Base-by-base conservation (phyloP, 1,284 basidiomycete species). In the Wallemia ichthyophaga region DNA sequence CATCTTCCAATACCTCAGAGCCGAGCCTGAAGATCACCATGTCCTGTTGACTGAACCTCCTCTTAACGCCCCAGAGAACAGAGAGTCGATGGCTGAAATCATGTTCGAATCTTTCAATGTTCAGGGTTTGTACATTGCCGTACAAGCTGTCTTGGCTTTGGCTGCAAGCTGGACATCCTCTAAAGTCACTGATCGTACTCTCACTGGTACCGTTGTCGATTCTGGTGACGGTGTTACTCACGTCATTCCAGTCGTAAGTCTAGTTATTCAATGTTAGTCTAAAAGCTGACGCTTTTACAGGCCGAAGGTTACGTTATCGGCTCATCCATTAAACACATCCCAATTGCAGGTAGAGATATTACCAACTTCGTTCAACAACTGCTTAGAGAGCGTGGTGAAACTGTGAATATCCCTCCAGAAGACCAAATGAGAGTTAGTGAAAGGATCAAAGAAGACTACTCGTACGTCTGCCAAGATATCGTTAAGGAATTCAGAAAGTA, bases 91-190 rank as follows among this genome's bases (percentile, higher is more conserved):
- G 0, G 94, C 94, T 15, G 94, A 99, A 70, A 96, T 98, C 75
- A 96, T 99, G 80, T 98, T 98, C 71, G 94, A 95, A 72, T 92
- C 87, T 1, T 94, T 95, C 78, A 96, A 95, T 71, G 91, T 95
- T 73, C 87, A 91, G 69, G 86, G 88, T 28, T 77, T 94, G 25
- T 96, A 99, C 73, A 98, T 99, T 67, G 94, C 91, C 59, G 92
- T 98, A 0, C 94, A 98, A 70, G 94, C 94, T 33, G 92, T 99
- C 2, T 80, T 99, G n/a, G 94, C 94, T 0, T 82, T 99, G 60
- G 94, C 94, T 1, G 92, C 94, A 1, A 91, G 87, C 2, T 99
- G 94, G 94, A 82, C 88, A 0, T 91, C 86, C 62, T 86, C 83
- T 71, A 82, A 85, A 65, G 88, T 91, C 64, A 81, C 80, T 23